Evolutionary conservation across 768 basidiomycete genomes (phyloP), one percentile per base, ranked within the genome.

Genomic region (Leccinum rimulosum): DNA sequence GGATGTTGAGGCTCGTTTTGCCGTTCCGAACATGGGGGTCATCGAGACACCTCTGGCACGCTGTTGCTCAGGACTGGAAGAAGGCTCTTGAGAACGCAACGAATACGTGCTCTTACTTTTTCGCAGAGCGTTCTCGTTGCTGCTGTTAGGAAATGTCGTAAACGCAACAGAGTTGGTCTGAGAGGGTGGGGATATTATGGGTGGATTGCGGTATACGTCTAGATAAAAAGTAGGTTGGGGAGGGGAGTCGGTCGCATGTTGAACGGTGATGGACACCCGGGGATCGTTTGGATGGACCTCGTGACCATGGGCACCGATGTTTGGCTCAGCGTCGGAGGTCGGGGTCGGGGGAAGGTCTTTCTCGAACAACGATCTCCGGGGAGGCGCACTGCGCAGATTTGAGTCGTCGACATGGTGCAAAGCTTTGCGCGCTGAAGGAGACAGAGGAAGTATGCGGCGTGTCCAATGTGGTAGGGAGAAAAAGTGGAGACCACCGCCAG

Each of bases 401-500:
- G 63, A 50, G 51, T 74, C 73, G 19, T 67, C 66, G 36, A 58
- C 61, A 40, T 56, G 50, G 30, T 58, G 58, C 25, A 56, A 49
- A 22, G 63, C 71, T 57, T 68, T 73, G 60, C 65, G 75, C 9
- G 73, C 63, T 36, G 73, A 62, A 31, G 76, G 19, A 45, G 43
- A 66, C 22, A 69, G 63, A 50, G 74, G 68, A 33, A 73, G 67
- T 30, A 72, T 74, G 60, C 81, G 85, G 64, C 82, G 86, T 66
- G 77, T 82, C 87, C 86, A 88, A 60, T 80, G 77, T 15, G 87
- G 84, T 27, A 86, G 72, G 25, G 87, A 85, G 71, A 89, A 84
- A 73, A 89, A 84, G 71, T 84, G 84, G 36, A 61, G 57, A 15
- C 52, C 55, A 50, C 63, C 55, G 10, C 59, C 80, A 12, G 82